These are phyloP conservation scores for Aspergillus cristatus DNA, from an alignment of 495 filamentous ascomycete species.

Conservation along the genomic window DNA sequence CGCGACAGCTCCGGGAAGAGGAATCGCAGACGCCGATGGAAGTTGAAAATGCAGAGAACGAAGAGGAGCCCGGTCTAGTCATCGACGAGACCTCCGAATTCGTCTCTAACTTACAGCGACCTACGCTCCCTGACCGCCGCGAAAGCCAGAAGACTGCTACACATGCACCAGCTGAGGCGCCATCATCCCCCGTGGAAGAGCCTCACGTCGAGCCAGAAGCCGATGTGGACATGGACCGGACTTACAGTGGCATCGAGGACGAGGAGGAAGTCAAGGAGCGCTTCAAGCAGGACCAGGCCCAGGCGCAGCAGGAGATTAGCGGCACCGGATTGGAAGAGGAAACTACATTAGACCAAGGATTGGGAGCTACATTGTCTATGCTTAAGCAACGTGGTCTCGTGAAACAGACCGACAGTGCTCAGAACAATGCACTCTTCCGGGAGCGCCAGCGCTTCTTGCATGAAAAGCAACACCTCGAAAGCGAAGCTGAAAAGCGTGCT, in stretches of 20 bases:
- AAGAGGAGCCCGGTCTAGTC: constrained; percentile 63
- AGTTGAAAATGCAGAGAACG: constrained; percentile 32
- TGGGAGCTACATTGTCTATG: constrained; percentile 73
- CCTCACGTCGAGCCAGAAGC: constrained; percentile 43
- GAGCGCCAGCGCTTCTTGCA: constrained; percentile 72
- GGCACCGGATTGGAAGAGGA: constrained; percentile 80
- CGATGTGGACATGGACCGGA: constrained; percentile 55
- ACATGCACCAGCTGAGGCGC: constrained; percentile 17
- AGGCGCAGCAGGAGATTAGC: constrained; percentile 43
- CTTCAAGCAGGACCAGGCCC: constrained; percentile 31
- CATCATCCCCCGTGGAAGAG: constrained; percentile 31
- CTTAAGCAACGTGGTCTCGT: constrained; percentile 77
- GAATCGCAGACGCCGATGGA: constrained; percentile 47
- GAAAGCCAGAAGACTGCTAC: constrained; percentile 31
- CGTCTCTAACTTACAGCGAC: constrained; percentile 71
- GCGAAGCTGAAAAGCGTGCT: constrained; percentile 66
- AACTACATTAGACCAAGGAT: constrained; percentile 60
- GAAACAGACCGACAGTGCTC: constrained; percentile 49
- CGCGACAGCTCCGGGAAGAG: constrained; percentile 71
- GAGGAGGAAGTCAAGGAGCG: constrained; percentile 41
- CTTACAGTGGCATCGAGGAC: constrained; percentile 49
- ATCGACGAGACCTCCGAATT: constrained; percentile 96
- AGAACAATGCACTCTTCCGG: constrained; percentile 60
- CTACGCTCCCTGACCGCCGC: constrained; percentile 51
- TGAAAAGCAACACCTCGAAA: constrained; percentile 64